A percentile compares a stretch with the other conserved stretches of the same genome.
Evolutionary conservation across 2,329 filamentous ascomycete genomes (phyloP).

Genomic region (Tolypocladium tundrense): DNA sequence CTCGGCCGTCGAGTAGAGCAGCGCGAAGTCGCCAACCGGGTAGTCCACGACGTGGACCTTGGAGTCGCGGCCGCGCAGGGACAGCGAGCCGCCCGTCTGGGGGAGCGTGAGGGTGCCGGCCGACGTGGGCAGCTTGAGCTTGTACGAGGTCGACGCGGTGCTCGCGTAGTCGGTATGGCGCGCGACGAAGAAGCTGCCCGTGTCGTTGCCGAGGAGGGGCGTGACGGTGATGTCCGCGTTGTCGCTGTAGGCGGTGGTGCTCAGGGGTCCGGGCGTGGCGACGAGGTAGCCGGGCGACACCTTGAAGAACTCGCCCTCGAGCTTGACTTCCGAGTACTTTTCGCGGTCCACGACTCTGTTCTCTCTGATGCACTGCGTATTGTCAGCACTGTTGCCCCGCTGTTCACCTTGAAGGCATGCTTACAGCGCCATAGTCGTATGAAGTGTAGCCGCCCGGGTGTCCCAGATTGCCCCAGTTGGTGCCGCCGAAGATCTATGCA

Average conservation of each 20-base stretch:
- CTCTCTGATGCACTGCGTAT: constrained; percentile 46
- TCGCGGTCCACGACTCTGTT: constrained; percentile 58
- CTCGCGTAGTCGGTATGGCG: constrained; percentile 58
- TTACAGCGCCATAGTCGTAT: constrained; percentile 40
- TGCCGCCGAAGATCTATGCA: constrained; percentile 56
- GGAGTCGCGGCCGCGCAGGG: constrained; percentile 52
- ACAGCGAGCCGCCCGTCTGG: constrained; percentile 44
- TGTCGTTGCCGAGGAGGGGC: constrained; percentile 44
- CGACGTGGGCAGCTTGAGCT: constrained; percentile 51
- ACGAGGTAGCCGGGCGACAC: constrained; percentile 61
- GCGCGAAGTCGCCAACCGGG: constrained; percentile 42
- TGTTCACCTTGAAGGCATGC: constrained; percentile 5
- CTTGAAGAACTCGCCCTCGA: constrained; percentile 64
- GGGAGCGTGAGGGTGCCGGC: constrained; percentile 47
- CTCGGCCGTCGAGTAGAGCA: constrained; percentile 61
- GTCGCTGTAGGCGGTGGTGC: constrained; percentile 40
- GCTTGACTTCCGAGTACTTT: constrained; percentile 72
- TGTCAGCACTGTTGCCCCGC: neutral
- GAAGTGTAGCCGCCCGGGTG: constrained; percentile 55
- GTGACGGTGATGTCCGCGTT: constrained; percentile 48
- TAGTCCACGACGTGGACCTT: constrained; percentile 61
- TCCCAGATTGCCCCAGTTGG: constrained; percentile 75
- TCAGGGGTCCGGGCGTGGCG: constrained; percentile 40
- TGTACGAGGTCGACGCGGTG: constrained; percentile 47
- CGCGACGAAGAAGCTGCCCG: constrained; percentile 53